Evolutionary conservation across 2,329 filamentous ascomycete genomes (phyloP).

Genomic region (Chrysoporthe puriensis): DNA sequence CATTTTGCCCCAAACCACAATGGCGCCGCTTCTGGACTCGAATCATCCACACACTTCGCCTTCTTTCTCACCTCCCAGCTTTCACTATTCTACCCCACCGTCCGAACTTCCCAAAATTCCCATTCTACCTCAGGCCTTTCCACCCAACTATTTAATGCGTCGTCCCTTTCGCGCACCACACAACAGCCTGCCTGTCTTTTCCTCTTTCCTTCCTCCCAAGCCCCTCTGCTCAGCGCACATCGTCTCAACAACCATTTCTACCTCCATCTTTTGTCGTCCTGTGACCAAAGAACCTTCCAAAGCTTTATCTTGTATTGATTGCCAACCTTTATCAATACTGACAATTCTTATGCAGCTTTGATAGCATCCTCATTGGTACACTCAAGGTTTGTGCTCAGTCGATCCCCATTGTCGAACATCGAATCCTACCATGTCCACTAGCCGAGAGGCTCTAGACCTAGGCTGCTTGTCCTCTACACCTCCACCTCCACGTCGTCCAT

Average conservation of each 20-base stretch:
- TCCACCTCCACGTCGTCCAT: background rate
- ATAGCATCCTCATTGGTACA: slow-evolving; percentile 28
- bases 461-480: background rate
- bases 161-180: background rate
- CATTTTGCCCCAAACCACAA: background rate
- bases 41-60: background rate
- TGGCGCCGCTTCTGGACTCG: background rate
- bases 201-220: background rate
- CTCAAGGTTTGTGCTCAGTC: slow-evolving; percentile 20
- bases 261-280: background rate
- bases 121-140: background rate
- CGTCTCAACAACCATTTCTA: background rate
- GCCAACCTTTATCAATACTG: background rate
- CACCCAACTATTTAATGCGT: background rate
- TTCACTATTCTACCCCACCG: background rate
- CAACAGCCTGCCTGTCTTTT: background rate
- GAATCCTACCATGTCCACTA: background rate
- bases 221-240: background rate
- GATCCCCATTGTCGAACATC: background rate
- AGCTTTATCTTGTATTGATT: background rate
- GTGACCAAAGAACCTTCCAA: background rate
- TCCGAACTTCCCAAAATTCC: background rate
- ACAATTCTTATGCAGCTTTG: slow-evolving; percentile 21
- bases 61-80: background rate
- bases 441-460: background rate